Base-by-base conservation (phyloP, 805 yeast genomes). In the Tetrapisispora iriomotensis region DNA sequence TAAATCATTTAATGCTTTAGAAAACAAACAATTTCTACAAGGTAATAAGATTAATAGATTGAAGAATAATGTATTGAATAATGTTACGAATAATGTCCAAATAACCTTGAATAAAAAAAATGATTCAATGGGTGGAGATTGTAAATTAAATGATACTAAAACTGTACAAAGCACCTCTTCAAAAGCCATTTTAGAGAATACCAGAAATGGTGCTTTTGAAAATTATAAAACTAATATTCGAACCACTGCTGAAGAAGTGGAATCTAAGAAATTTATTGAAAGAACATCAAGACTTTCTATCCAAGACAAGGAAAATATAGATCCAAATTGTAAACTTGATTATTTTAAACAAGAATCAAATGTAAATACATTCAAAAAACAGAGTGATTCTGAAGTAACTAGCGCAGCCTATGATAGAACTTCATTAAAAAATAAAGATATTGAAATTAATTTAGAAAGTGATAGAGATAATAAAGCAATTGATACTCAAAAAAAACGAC, bases 401-500 rank as follows among this genome's bases (percentile, higher is more conserved):
- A n/a, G n/a, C n/a, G n/a, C n/a, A n/a, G n/a, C n/a, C n/a, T n/a
- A n/a, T n/a, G n/a, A n/a, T n/a, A n/a, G n/a, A n/a, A n/a, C n/a
- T 12, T 8, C n/a, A 25, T 8, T 10, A 6, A 13, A 7, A 7
- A 14, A 25, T 8, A 14, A 8, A 25, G 28, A 25, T 7, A 25
- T 13, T 25, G 14, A 7, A 23, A 23, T 8, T 23, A 10, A 23
- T 23, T 23, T 10, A 23, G 25, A 19, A 8, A 12, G 7, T 21
- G 15, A 12, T 14, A 14, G 22, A 6, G 10, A 3, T 13, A 29
- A 18, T 22, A 27, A 31, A 31, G 10, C 21, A 3, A 7, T 7
- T 6, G 29, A 27, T 4, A 19, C 6, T 8, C 29, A 26, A 13
- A 34, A 34, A 41, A 60, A 60, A 37, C 54, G 64, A 43, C 64